phyloP scores from a whole-genome alignment of 164 flowering plant genomes.

The Pachysandra terminalis region DNA sequence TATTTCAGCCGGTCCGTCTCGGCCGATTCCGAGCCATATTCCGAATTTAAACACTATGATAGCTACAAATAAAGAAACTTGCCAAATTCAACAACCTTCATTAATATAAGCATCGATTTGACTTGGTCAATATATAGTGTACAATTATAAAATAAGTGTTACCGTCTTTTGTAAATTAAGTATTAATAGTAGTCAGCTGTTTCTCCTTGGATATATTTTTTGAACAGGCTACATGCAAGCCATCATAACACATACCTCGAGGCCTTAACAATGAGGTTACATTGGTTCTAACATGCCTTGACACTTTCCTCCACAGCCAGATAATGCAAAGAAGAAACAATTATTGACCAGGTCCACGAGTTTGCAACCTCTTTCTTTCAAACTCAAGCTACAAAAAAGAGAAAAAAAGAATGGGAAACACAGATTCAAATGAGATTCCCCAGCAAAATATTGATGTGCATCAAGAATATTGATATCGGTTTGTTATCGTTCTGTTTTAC shows the following conservation, averaged over 20 bases:
- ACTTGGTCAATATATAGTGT: too few species aligned
- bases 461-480: background rate
- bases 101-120: too few species aligned
- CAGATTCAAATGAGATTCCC: background rate
- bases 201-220: too few species aligned
- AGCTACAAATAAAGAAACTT: too few species aligned
- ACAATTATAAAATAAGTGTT: too few species aligned
- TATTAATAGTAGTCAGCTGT: too few species aligned
- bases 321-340: constrained; percentile 1
- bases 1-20: too few species aligned
- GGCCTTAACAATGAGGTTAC: background rate
- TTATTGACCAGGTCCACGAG: constrained; percentile 44
- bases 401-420: background rate
- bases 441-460: background rate
- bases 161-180: too few species aligned
- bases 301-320: background rate
- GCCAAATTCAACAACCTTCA: too few species aligned
- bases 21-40: too few species aligned
- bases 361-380: constrained; percentile 75
- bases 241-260: constrained; percentile 9
- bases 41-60: too few species aligned
- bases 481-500: constrained; percentile 31
- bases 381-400: constrained; percentile 49
- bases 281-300: background rate
- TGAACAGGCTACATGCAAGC: constrained; percentile 2